These are phyloP conservation scores for Coniochaeta prunicola DNA, from an alignment of 2,329 filamentous ascomycete genomes.

Conservation along the genomic window DNA sequence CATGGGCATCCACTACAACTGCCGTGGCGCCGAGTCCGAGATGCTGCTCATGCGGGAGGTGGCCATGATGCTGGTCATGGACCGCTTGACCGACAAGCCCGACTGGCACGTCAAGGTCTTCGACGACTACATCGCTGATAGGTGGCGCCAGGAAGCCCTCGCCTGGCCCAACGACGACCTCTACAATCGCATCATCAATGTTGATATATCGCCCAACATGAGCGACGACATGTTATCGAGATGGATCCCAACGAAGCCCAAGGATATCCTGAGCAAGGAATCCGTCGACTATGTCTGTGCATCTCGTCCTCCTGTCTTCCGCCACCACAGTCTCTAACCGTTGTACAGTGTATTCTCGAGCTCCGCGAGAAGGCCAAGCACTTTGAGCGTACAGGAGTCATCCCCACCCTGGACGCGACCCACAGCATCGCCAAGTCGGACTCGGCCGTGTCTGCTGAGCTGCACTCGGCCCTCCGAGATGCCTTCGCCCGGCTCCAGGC, in stretches of 20 bases:
- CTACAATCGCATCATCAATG: slow-evolving; percentile 3
- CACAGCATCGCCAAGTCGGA: slow-evolving; percentile 46
- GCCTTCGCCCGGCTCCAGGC: slow-evolving; percentile 35
- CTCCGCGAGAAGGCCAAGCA: slow-evolving; percentile 41
- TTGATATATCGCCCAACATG: slow-evolving; percentile 4
- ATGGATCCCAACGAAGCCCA: background rate
- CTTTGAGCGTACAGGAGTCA: slow-evolving; percentile 29
- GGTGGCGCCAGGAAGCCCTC: slow-evolving; percentile 24
- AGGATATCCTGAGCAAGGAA: background rate
- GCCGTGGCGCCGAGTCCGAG: background rate
- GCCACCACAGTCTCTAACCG: background rate
- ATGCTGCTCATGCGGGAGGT: slow-evolving; percentile 22
- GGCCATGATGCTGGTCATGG: slow-evolving; percentile 26
- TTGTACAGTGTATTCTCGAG: slow-evolving; percentile 30
- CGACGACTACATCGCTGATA: slow-evolving; percentile 21
- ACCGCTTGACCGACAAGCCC: slow-evolving; percentile 27
- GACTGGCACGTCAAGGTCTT: slow-evolving; percentile 28
- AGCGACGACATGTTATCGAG: slow-evolving; percentile 9
- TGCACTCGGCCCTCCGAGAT: slow-evolving; percentile 23
- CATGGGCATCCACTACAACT: slow-evolving; percentile 3
- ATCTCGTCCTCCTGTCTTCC: background rate
- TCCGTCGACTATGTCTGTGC: background rate
- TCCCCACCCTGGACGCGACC: slow-evolving; percentile 35
- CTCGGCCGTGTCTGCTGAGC: slow-evolving; percentile 24
- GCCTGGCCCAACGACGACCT: slow-evolving; percentile 13